Evolutionary conservation across 805 yeast genomes (phyloP), one percentile per base, ranked within the genome.

Genomic region (Grigorovia humatica): DNA sequence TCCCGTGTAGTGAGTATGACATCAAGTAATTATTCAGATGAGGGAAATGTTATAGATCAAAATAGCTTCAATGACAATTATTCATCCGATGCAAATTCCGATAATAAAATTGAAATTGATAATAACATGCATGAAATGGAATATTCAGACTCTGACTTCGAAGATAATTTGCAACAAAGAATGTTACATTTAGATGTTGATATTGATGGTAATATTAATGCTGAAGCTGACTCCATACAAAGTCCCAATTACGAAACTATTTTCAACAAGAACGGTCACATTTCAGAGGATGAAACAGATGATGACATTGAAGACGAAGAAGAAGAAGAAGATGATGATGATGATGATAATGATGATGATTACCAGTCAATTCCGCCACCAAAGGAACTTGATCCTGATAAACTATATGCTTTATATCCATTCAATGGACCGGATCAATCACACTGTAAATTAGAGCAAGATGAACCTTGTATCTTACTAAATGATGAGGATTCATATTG

Each of bases 401-500:
- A 84, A 61, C 73, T 90, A 30, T 90, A 90, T 66, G 96, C 96
- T 0, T 70, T 90, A 35, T 88, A 85, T 59, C 89, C 89, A 48
- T 91, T 93, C 60, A 76, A 75, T 49, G 98, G 97, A 1, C 95
- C 96, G 5, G 96, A 89, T 63, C 89, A 91, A 4, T 88, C 93
- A 46, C 99, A 91, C 69, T 85, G 96, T 58, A 81, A 84, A 52
- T 74, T 91, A 11, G 65, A 71, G 19, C 81, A 88, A 57, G 90
- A 91, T 62, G 96, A 88, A 60, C 82, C 95, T 1, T 91, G 95
- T 56, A 73, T 78, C 45, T 70, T 93, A 18, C 70, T 93, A 40
- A 89, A 88, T 63, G 99, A 93, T 63, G 82, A 85, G 48, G 96
- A 93, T 68, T 78, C 87, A 54, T 93, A 93, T 69, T 93, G 99